Evolutionary conservation across 345 rosid species (phyloP).

Genomic region (Raphanus sativus): DNA sequence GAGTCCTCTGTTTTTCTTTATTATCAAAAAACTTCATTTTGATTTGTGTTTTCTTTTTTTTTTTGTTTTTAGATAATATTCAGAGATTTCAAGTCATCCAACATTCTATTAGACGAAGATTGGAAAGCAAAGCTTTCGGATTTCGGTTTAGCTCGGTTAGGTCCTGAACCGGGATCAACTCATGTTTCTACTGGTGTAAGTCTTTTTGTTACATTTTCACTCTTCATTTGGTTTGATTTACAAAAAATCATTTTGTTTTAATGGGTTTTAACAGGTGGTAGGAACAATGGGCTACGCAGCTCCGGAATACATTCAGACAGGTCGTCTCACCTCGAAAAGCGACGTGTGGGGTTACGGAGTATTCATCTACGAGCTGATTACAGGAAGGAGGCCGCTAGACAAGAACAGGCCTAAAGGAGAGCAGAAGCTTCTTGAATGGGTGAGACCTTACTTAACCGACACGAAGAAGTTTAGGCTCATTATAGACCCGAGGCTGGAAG

Average conservation of each 20-base stretch:
- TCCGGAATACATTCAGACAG: slow-evolving; percentile 84
- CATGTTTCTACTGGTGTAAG: slow-evolving; percentile 92
- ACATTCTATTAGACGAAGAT: slow-evolving; percentile 76
- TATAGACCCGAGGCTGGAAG: slow-evolving; percentile 69
- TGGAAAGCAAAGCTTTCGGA: slow-evolving; percentile 96
- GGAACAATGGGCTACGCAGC: slow-evolving; percentile 96
- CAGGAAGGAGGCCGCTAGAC: slow-evolving; percentile 87
- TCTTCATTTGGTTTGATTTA: slow-evolving; percentile 1
- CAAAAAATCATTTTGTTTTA: slow-evolving; percentile 26
- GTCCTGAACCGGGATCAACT: slow-evolving; percentile 79
- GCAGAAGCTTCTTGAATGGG: slow-evolving; percentile 87
- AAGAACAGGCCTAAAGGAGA: slow-evolving; percentile 71
- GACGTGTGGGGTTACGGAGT: slow-evolving; percentile 96
- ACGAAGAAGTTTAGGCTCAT: slow-evolving; percentile 51
- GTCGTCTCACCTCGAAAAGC: slow-evolving; percentile 77
- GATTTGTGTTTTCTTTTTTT: too few relatives aligned
- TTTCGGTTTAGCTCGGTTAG: slow-evolving; percentile 93
- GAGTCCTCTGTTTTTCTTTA: not conserved
- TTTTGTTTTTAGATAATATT: slow-evolving; percentile 61
- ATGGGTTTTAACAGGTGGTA: slow-evolving; percentile 56
- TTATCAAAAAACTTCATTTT: too few relatives aligned
- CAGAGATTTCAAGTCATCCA: slow-evolving; percentile 90
- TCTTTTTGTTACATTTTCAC: slow-evolving; percentile 1
- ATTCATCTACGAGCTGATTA: slow-evolving; percentile 84
- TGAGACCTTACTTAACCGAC: slow-evolving; percentile 68